Evolutionary conservation across 345 rosid species (phyloP).

Genomic region (Eucalyptus leucophloia): DNA sequence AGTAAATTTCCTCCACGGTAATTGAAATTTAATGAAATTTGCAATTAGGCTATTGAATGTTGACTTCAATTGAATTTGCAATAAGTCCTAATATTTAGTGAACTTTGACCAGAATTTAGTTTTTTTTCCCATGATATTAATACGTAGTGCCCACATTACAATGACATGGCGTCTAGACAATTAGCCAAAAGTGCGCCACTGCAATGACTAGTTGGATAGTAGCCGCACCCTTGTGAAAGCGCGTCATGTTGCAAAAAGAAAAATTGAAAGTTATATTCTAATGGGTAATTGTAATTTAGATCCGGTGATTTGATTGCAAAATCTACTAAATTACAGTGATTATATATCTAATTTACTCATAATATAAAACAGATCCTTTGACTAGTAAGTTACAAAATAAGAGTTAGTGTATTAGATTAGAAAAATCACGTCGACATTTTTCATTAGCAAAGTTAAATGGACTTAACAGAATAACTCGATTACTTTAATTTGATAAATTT

Average conservation of each 20-base stretch:
- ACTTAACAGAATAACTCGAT: rapidly evolving
- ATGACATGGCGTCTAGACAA: not conserved
- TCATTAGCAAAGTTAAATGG: too few relatives aligned
- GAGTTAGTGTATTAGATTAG: too few relatives aligned
- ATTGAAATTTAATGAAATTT: not conserved
- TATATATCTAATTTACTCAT: not conserved
- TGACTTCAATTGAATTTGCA: not conserved
- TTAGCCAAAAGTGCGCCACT: not conserved
- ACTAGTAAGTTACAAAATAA: too few relatives aligned
- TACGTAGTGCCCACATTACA: not conserved
- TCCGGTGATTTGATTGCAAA: not conserved
- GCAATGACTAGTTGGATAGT: not conserved
- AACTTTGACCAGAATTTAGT: not conserved
- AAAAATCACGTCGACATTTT: too few relatives aligned
- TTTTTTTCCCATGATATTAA: not conserved
- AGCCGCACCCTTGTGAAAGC: not conserved
- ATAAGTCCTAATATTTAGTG: not conserved
- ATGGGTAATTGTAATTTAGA: not conserved
- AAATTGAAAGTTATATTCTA: not conserved
- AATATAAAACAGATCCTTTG: not conserved
- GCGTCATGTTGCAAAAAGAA: not conserved
- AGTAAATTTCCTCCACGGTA: not conserved
- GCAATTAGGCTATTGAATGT: not conserved
- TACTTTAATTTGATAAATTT: too few relatives aligned
- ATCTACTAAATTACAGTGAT: not conserved